Evolutionary conservation across 2,329 filamentous ascomycete genomes (phyloP).

Genomic region (Zymoseptoria crescenta): DNA sequence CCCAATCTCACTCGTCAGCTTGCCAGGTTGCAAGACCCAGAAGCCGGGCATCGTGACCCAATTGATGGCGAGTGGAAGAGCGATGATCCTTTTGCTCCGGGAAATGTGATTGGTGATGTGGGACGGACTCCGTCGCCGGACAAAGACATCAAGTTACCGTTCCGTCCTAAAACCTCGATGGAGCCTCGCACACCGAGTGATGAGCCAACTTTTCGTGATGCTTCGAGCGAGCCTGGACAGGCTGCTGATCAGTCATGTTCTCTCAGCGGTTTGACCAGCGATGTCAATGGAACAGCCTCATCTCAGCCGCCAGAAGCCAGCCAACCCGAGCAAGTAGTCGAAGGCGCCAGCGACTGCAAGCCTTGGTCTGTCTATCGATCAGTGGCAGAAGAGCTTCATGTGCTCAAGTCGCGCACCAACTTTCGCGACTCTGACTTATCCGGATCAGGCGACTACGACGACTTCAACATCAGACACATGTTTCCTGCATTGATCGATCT

Average conservation of each 20-base stretch:
- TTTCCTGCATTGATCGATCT: constrained; percentile 3
- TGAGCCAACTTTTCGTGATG: neutral
- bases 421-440: neutral
- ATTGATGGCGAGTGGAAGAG: constrained; percentile 10
- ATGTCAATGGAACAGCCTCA: neutral
- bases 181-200: constrained; percentile 5
- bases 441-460: constrained; percentile 10
- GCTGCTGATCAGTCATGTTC: neutral
- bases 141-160: constrained; percentile 7
- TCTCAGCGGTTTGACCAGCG: neutral
- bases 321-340: neutral
- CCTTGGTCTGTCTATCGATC: neutral
- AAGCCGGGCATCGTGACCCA: constrained; percentile 8
- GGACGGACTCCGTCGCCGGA: constrained; percentile 1
- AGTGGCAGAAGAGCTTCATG: neutral
- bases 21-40: constrained; percentile 4
- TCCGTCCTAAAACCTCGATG: constrained; percentile 10
- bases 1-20: constrained; percentile 11
- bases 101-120: constrained; percentile 6
- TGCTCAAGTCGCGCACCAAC: neutral
- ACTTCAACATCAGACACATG: constrained; percentile 16
- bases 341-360: neutral
- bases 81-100: constrained; percentile 17
- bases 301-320: neutral
- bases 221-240: neutral